Evolutionary conservation across 352 stramenopile genomes (phyloP).

Genomic region (Thraustochytrium striatum): DNA sequence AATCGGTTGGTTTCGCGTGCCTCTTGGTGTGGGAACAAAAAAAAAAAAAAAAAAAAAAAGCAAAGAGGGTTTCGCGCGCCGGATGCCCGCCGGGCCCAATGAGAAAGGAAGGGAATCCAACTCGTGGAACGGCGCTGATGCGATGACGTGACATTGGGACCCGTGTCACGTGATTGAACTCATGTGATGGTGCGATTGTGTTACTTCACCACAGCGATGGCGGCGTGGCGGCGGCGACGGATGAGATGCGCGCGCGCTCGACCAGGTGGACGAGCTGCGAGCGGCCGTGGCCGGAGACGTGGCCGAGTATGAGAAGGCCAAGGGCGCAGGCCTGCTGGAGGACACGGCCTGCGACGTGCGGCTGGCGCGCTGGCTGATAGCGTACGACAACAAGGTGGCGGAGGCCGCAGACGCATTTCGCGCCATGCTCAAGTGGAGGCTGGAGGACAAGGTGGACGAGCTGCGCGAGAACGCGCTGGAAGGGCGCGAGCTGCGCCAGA

Average conservation of each 20-base stretch:
- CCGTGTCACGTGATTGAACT: too few relatives aligned
- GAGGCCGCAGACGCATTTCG: conserved; percentile 9
- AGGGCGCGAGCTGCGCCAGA: conserved; percentile 14
- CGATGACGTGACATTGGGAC: too few relatives aligned
- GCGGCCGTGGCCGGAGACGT: not conserved
- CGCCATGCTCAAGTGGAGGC: conserved; percentile 23
- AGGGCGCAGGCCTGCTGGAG: conserved; percentile 14
- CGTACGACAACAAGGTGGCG: conserved; percentile 2
- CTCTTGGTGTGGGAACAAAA: too few relatives aligned
- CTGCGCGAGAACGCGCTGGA: conserved; percentile 9
- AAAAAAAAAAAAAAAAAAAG: too few relatives aligned
- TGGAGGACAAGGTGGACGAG: conserved; percentile 4
- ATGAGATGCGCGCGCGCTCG: not conserved
- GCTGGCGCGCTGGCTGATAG: conserved; percentile 1
- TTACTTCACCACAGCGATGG: too few relatives aligned
- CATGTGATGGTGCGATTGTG: too few relatives aligned
- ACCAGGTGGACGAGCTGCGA: conserved; percentile 1
- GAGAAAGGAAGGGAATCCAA: too few relatives aligned
- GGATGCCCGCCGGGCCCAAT: too few relatives aligned
- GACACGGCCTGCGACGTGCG: conserved; percentile 13
- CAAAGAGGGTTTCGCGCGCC: too few relatives aligned
- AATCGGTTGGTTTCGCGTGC: too few relatives aligned
- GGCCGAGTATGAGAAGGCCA: not conserved
- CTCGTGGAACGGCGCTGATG: too few relatives aligned
- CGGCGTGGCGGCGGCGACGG: not conserved